Evolutionary conservation across 768 basidiomycete species (phyloP).

Genomic region (Tylopilus intermedius): DNA sequence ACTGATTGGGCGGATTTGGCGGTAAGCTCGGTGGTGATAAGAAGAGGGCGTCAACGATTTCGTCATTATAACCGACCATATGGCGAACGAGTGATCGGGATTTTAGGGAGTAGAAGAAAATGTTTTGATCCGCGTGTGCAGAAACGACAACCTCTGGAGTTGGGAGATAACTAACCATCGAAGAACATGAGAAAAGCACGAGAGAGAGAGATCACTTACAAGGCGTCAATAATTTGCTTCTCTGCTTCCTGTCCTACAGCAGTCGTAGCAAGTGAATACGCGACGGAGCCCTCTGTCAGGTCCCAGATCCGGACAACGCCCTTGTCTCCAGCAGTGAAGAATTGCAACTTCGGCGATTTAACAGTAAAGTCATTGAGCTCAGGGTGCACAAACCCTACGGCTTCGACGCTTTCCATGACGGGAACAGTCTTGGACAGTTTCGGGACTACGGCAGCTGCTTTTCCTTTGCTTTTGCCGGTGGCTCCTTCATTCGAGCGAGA

Average conservation of each 20-base stretch:
- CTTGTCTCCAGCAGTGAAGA: conserved; percentile 91
- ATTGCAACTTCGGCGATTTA: conserved; percentile 42
- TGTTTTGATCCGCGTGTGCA: conserved; percentile 94
- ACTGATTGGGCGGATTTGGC: conserved; percentile 14
- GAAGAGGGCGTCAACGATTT: conserved; percentile 87
- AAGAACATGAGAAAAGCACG: conserved; percentile 16
- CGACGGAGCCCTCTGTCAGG: conserved; percentile 54
- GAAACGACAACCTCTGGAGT: conserved; percentile 64
- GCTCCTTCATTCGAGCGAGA: conserved; percentile 6
- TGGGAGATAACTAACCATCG: conserved; percentile 57
- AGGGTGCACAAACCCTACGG: conserved; percentile 63
- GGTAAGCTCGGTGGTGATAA: conserved; percentile 45
- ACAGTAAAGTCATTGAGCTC: conserved; percentile 42
- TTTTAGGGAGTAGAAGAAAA: conserved; percentile 82
- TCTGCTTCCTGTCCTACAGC: conserved; percentile 66
- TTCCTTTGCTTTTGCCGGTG: conserved; percentile 35
- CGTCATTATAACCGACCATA: conserved; percentile 95
- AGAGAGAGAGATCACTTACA: conserved; percentile 51
- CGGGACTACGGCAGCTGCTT: conserved; percentile 46
- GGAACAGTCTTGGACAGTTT: conserved; percentile 75
- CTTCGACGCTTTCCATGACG: conserved; percentile 80
- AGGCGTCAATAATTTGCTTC: conserved; percentile 71
- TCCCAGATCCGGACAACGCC: conserved; percentile 87
- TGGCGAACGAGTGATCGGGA: conserved; percentile 66
- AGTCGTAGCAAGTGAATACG: conserved; percentile 49